Conservation (phyloP, 441 rosid genomes). For the Rhodomyrtus psidioides region DNA sequence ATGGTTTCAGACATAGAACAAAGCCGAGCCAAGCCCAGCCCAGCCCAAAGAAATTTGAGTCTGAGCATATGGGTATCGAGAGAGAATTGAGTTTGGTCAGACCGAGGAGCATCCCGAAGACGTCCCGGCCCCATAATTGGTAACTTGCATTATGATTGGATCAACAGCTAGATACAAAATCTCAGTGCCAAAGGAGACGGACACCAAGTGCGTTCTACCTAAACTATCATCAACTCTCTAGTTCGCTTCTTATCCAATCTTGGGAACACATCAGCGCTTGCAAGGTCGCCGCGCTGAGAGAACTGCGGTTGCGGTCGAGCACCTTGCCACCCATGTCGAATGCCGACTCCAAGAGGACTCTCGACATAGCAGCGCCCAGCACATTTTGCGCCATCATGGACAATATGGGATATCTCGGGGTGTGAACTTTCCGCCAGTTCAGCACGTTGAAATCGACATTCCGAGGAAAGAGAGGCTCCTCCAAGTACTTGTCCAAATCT, state of each 20-base stretch:
- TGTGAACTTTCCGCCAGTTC: constrained; percentile 69
- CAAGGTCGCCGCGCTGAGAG: constrained; percentile 31
- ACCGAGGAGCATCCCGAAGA: background rate
- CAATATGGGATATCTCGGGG: constrained; percentile 48
- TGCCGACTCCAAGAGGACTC: constrained; percentile 22
- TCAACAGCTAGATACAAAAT: background rate
- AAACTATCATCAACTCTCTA: constrained; percentile 13
- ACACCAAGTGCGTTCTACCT: background rate
- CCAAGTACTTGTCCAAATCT: constrained; percentile 57
- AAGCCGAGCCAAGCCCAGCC: background rate
- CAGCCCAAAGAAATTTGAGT: background rate
- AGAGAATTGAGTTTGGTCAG: background rate
- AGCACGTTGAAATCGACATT: constrained; percentile 41
- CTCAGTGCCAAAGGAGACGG: background rate
- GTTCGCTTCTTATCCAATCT: constrained; percentile 53
- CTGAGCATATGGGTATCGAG: background rate
- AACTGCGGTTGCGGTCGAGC: constrained; percentile 35
- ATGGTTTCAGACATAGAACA: background rate
- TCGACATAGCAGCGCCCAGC: constrained; percentile 43
- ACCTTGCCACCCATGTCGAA: constrained; percentile 24
- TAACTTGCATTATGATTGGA: background rate
- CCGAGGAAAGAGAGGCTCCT: constrained; percentile 63
- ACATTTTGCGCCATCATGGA: constrained; percentile 60
- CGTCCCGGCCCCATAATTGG: background rate
- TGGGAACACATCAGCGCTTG: constrained; percentile 63